Evolutionary conservation across 139 green algal species (phyloP), one percentile per base, ranked within the genome.

Genomic region (Chlorella sorokiniana): DNA sequence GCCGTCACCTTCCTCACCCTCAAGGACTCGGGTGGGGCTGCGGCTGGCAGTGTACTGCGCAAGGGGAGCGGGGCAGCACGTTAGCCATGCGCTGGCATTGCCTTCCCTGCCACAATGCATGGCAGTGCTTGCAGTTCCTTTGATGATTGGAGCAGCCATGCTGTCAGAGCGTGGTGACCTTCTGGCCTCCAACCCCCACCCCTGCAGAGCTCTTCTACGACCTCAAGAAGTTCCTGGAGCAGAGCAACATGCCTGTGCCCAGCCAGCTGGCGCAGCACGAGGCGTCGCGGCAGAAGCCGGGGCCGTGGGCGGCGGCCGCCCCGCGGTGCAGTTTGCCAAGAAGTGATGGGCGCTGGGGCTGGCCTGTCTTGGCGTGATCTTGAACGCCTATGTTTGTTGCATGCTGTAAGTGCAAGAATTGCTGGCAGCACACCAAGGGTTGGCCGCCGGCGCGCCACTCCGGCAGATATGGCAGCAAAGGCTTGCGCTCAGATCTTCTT

Each of bases 1-100:
- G 96, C 96, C 27, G 83, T 97, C 73, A 97, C 96, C 7, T 97
- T 99, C 83, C 79, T 99, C 27, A 99, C 96, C 1, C 33, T 88
- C 3, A 83, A 84, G 2, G 88, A 87, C 74, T 48, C 75, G 22
- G 75, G 75, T 72, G 59, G 22, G 69, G 61, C 18, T 1, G 37
- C 65, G 29, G 27, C 27, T 3, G 7, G 61, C 4, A 29, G 27
- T 69, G 61, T 69, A 3, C 31, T 40, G 29, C 14, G 3, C 29
- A 41, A 1, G 5, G 37, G 31, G 29, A 23, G 59, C 14, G 27
- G 33, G 64, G 3, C 25, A 48, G 25, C 64, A 14, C 64, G 16
- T 71, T 67, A 27, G n/a, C n/a, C n/a, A n/a, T n/a, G n/a, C n/a
- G n/a, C n/a, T 10, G 33, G 61, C 29, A 33, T n/a, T 29, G 18